A percentile compares a stretch with the other conserved stretches of the same genome.
phyloP scores from a whole-genome alignment of 192 early-diverging fungal species.

The Linnemannia elongata region DNA sequence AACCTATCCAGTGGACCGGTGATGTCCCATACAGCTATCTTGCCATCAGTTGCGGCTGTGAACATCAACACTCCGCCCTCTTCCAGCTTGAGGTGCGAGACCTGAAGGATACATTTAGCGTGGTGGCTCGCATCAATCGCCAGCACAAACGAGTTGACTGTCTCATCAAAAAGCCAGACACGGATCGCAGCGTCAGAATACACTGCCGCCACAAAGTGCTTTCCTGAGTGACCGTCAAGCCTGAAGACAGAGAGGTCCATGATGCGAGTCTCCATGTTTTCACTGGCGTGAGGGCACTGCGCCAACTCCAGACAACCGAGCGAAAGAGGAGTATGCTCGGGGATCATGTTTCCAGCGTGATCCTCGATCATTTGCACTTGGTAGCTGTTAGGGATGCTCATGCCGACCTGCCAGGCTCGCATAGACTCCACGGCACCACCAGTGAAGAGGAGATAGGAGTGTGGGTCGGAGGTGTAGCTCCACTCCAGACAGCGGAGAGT shows the following conservation, averaged over 20 bases:
- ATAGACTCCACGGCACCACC: conserved; percentile 53
- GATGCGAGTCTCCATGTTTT: conserved; percentile 76
- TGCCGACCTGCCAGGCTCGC: conserved; percentile 48
- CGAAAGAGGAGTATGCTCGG: conserved; percentile 43
- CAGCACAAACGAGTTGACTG: conserved; percentile 59
- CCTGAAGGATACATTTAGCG: conserved; percentile 75
- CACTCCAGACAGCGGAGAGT: conserved; percentile 51
- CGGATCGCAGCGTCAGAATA: conserved; percentile 78
- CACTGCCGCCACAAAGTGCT: conserved; percentile 73
- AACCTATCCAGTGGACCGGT: conserved; percentile 37
- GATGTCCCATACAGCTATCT: conserved; percentile 67
- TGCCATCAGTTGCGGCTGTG: conserved; percentile 69
- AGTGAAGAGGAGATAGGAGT: conserved; percentile 46
- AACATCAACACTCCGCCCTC: conserved; percentile 62
- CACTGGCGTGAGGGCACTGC: conserved; percentile 58
- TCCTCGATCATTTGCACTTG: conserved; percentile 32
- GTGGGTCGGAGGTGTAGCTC: conserved; percentile 34
- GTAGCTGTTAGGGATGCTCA: conserved; percentile 56
- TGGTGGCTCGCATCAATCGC: conserved; percentile 67
- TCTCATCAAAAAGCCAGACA: conserved; percentile 74
- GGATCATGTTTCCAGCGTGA: conserved; percentile 10
- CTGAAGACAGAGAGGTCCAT: conserved; percentile 77
- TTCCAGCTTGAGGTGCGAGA: conserved; percentile 43
- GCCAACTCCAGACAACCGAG: conserved; percentile 45
- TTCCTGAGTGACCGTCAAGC: conserved; percentile 8